Evolutionary conservation across 257 asterid genomes (phyloP).

Genomic region (Buddleja alternifolia): DNA sequence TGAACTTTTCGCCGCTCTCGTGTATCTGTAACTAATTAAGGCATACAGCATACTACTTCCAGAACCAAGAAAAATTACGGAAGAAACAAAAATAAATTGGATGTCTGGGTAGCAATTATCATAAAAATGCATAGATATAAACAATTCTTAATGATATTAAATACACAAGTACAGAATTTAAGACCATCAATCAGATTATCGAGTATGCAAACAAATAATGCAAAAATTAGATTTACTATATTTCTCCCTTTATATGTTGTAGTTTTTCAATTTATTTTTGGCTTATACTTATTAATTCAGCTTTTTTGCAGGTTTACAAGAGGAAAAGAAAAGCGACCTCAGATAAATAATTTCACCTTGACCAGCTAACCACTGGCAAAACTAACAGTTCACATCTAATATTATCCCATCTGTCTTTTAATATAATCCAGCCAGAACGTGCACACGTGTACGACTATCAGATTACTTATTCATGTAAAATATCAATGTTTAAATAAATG

Average conservation of each 20-base stretch:
- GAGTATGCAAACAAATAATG: background rate
- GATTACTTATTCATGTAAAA: background rate
- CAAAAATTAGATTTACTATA: background rate
- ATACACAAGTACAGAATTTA: slow-evolving; percentile 4
- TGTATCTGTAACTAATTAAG: slow-evolving; percentile 68
- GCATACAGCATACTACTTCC: slow-evolving; percentile 45
- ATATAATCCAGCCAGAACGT: no score
- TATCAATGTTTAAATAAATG: background rate
- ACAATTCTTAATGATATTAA: slow-evolving; percentile 1
- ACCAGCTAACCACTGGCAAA: slow-evolving; percentile 2
- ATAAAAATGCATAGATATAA: background rate
- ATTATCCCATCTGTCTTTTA: background rate
- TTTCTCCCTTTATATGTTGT: no score
- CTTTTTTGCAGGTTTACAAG: background rate
- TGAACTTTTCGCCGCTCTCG: slow-evolving; percentile 88
- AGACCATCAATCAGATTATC: slow-evolving; percentile 8
- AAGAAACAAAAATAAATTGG: background rate
- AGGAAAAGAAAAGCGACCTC: background rate
- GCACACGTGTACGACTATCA: no score
- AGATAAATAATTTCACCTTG: background rate
- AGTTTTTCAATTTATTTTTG: no score
- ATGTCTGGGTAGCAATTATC: slow-evolving; percentile 7
- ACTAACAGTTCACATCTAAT: background rate
- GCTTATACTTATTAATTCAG: no score
- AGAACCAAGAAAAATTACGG: slow-evolving; percentile 21